A percentile compares a stretch with the other conserved stretches of the same genome.
Conservation (phyloP, 2,329 filamentous ascomycete genomes). For the Tolypocladium tundrense region DNA sequence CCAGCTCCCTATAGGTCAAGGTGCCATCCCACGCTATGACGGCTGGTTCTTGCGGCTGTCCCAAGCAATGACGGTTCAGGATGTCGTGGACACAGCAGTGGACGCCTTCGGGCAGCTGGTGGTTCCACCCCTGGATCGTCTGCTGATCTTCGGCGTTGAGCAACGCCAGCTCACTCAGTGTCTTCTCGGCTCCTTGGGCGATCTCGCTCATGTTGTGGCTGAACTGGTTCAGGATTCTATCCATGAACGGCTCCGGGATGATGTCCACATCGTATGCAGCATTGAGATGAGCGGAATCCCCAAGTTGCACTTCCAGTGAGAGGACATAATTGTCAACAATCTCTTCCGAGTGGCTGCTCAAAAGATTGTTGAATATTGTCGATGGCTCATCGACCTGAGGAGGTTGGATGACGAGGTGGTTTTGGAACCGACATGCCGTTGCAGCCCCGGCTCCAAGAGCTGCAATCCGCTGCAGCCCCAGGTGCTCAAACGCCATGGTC, state of each 20-base stretch:
- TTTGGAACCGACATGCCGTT: constrained; percentile 15
- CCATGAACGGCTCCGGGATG: not conserved
- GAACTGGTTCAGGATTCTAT: constrained; percentile 1
- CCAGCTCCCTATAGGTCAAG: constrained; percentile 4
- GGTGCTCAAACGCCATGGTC: constrained; percentile 10
- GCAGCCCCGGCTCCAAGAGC: constrained; percentile 4
- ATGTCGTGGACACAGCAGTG: constrained; percentile 3
- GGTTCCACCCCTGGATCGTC: not conserved
- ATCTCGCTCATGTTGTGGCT: not conserved
- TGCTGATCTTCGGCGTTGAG: not conserved
- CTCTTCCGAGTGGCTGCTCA: constrained; percentile 1
- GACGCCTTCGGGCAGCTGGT: not conserved
- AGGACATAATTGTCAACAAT: constrained; percentile 2
- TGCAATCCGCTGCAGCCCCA: constrained; percentile 12
- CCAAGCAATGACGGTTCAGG: not conserved
- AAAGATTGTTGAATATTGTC: not conserved
- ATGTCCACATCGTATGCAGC: not conserved
- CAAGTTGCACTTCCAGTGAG: not conserved
- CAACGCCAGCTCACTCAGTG: not conserved
- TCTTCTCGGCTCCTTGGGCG: not conserved
- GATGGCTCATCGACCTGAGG: not conserved
- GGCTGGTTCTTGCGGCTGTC: not conserved
- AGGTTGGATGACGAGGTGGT: constrained; percentile 17
- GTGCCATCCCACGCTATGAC: constrained; percentile 2
- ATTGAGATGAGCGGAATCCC: not conserved